Evolutionary conservation across 495 filamentous ascomycete genomes (phyloP).

Genomic region (Pyrenula aspistea): DNA sequence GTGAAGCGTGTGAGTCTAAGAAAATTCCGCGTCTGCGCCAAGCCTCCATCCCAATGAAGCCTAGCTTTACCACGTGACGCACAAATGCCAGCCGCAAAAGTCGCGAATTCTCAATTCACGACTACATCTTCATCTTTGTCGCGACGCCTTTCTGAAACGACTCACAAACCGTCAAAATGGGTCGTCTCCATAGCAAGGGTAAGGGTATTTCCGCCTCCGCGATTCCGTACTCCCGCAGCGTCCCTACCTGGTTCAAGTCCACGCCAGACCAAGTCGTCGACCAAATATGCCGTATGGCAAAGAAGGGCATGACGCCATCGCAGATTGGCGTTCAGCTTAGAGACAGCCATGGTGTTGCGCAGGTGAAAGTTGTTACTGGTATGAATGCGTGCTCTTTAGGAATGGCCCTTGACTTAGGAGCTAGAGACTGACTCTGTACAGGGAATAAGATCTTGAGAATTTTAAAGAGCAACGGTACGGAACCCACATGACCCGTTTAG

Average conservation of each 20-base stretch:
- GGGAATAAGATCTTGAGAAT: conserved; percentile 99
- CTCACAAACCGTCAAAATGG: conserved; percentile 48
- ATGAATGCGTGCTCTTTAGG: conserved; percentile 34
- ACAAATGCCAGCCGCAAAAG: conserved; percentile 3
- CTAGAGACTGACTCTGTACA: conserved; percentile 15
- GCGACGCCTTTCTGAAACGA: background rate
- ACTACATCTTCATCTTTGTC: conserved; percentile 10
- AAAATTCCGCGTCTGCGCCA: too few species aligned
- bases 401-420: background rate
- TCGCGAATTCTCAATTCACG: too few species aligned
- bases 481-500: too few species aligned
- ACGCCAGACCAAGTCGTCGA: conserved; percentile 86
- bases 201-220: conserved; percentile 96
- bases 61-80: conserved; percentile 14
- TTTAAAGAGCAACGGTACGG: conserved; percentile 86
- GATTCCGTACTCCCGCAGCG: conserved; percentile 87
- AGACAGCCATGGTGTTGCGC: conserved; percentile 93
- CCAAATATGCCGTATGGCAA: conserved; percentile 97
- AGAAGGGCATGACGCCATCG: conserved; percentile 88
- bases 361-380: conserved; percentile 95
- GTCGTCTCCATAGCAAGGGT: conserved; percentile 97
- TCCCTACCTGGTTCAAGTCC: conserved; percentile 88
- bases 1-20: too few species aligned
- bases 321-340: conserved; percentile 98
- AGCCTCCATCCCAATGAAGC: too few species aligned